Base-by-base conservation (phyloP, 306 rosid genomes). In the Rosa lucieae region DNA sequence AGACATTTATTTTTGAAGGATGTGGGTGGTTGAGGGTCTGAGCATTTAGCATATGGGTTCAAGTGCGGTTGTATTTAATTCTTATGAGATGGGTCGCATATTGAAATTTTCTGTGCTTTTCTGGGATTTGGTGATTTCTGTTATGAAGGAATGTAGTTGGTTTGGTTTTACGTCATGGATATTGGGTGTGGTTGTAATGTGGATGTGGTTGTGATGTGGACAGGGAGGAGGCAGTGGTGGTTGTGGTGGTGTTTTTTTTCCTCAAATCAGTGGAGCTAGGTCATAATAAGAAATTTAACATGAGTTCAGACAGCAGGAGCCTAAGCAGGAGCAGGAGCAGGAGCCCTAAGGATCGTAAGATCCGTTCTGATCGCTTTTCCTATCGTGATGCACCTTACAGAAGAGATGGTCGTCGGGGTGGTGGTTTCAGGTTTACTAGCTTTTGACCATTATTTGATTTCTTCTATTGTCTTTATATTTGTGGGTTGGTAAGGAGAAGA, bases 191-290 rank as follows among this genome's bases (percentile, higher is more conserved):
- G 95, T 90, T 95, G 95, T 94, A 84, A 88, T 94, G 86, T 91
- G 93, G 97, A 80, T 89, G 89, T 91, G 94, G 97, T 91, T 95
- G 93, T 92, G 82, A 89, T 96, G 89, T 96, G 99, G 98, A 91
- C 99, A 93, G 99, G 99, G 87, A 88, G 97, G 88, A 89, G 87
- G 79, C 92, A 72, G 90, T 85, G 74, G 86, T 88, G 82, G 89
- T 86, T 87, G 92, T 92, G 90, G 83, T 82, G 79, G 86, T 84
- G 87, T 78, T 85, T 78, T 29, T 32, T 82, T 86, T 67, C 67
- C 72, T 85, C 94, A 73, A 87, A 85, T 87, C 96, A 82, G 80
- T 89, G 85, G 92, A 85, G 77, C 85, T 93, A 78, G 90, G 89
- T 82, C 84, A 83, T 91, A 53, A 78, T 86, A 67, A 83, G 92